phyloP scores from a whole-genome alignment of 768 basidiomycete genomes.

The Rubroboletus satanas region DNA sequence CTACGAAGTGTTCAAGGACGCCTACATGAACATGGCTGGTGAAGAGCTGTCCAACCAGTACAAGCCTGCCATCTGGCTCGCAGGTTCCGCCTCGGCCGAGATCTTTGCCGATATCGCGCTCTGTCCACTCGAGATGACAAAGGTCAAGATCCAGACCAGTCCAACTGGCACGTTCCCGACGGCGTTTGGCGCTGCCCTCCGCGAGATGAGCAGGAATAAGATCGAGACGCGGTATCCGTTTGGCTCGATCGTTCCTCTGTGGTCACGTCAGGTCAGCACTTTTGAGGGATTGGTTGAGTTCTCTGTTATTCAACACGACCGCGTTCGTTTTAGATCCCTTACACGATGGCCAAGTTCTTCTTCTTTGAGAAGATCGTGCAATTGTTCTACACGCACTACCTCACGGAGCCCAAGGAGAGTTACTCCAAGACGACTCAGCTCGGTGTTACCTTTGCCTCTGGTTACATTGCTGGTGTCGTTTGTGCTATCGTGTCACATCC shows the following conservation, averaged over 20 bases:
- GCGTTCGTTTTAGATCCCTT: constrained; percentile 66
- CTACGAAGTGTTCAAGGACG: constrained; percentile 95
- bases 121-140: constrained; percentile 92
- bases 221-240: constrained; percentile 79
- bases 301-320: background rate
- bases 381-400: constrained; percentile 85
- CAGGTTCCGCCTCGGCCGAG: constrained; percentile 90
- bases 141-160: constrained; percentile 87
- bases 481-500: constrained; percentile 96
- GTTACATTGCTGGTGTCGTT: constrained; percentile 93
- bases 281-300: no score
- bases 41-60: constrained; percentile 75
- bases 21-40: constrained; percentile 85
- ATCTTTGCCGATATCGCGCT: constrained; percentile 95
- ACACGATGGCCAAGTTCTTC: constrained; percentile 99
- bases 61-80: constrained; percentile 91
- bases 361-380: constrained; percentile 89
- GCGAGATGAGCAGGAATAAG: constrained; percentile 64
- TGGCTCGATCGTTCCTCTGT: constrained; percentile 79
- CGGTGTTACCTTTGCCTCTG: constrained; percentile 83
- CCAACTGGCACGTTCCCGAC: constrained; percentile 73
- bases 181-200: constrained; percentile 64
- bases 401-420: constrained; percentile 71
- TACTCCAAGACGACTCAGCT: constrained; percentile 85
- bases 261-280: constrained; percentile 76